These are phyloP conservation scores for Calocybe indica DNA, from an alignment of 768 basidiomycete species.

Conservation along the genomic window DNA sequence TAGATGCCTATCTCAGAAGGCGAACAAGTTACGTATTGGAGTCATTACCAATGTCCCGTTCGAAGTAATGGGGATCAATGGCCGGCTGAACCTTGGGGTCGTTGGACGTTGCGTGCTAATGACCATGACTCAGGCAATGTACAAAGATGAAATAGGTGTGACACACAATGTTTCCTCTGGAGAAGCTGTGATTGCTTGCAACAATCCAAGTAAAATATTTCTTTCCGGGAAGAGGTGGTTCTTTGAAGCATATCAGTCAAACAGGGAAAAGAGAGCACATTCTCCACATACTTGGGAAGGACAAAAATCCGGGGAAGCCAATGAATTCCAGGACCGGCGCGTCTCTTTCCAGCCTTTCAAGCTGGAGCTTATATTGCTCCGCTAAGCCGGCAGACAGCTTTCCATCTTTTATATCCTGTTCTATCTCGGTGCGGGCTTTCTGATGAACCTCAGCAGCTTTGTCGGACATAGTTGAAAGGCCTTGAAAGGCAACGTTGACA, in stretches of 20 bases:
- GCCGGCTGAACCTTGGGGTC: slow-evolving; percentile 23
- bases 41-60: slow-evolving; percentile 25
- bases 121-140: background rate
- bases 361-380: slow-evolving; percentile 34
- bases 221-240: slow-evolving; percentile 27
- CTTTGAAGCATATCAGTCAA: too few relatives aligned
- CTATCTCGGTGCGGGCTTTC: background rate
- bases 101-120: slow-evolving; percentile 19
- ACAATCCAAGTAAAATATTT: slow-evolving; percentile 33
- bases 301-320: slow-evolving; percentile 17
- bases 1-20: background rate
- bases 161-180: slow-evolving; percentile 43
- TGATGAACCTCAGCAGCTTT: slow-evolving; percentile 11
- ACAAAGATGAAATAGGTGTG: background rate
- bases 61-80: slow-evolving; percentile 33
- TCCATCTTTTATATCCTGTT: background rate
- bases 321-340: slow-evolving; percentile 21
- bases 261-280: too few relatives aligned
- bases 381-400: slow-evolving; percentile 23
- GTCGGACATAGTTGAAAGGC: slow-evolving; percentile 17
- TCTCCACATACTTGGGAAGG: slow-evolving; percentile 8
- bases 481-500: slow-evolving; percentile 21
- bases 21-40: background rate
- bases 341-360: slow-evolving; percentile 21
- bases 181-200: slow-evolving; percentile 38